Evolutionary conservation across 2,329 filamentous ascomycete species (phyloP), one percentile per base, ranked within the genome.

Genomic region (Colletotrichum shisoi): DNA sequence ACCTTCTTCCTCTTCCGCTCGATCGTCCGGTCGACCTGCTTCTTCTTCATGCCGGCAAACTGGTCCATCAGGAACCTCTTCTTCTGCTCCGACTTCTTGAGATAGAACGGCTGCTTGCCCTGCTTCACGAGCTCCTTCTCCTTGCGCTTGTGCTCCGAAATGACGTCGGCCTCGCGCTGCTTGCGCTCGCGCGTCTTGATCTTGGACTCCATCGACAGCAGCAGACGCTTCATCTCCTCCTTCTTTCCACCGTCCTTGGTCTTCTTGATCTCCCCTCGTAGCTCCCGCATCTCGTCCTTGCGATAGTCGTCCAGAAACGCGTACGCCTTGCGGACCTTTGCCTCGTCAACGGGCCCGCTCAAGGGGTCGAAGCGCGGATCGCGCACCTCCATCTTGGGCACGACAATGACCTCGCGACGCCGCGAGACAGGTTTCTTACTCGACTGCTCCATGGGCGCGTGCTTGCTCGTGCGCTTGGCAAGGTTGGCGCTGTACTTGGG

Each of bases 51-150:
- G 67, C 87, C 86, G 72, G 89, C 86, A 79, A 91, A 97, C 76
- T 90, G 88, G 73, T 95, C 89, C 74, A 91, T 83, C 69, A 97
- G 81, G 63, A 93, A 83, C 78, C 90, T 83, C 83, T 94, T 93
- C 89, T 95, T 96, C 83, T 95, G 87, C 80, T 97, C 94, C 74
- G 89, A 88, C 81, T 89, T 90, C 87, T 99, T 99, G 73, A 98
- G 82, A 79, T 92, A 98, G 80, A 93, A 99, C 0, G 95, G 94
- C 76, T 86, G 88, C 87, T 97, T 97, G 69, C 95, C 95, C 80
- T 96, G 87, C 73, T 88, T 88, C 58, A 98, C 89, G 68, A 91
- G 81, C 76, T 94, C 91, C 80, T 92, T 93, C 83, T 99, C 95
- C 77, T 89, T 85, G 79, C 86, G 86, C 74, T 91, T 87, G 80